phyloP scores from a whole-genome alignment of 768 basidiomycete genomes.

The Fistulinella prunicolor region DNA sequence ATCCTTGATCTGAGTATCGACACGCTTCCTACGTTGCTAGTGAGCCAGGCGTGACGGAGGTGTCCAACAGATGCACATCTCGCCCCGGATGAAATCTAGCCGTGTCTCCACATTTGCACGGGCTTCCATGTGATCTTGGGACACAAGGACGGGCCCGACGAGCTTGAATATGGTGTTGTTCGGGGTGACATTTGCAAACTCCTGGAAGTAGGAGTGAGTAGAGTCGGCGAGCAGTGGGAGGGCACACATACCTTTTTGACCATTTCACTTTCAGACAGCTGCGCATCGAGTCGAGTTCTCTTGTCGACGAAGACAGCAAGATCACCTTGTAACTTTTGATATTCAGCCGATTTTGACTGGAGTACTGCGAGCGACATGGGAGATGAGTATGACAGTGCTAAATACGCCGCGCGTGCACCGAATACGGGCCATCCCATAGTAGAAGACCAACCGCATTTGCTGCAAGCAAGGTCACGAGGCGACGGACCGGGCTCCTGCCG shows the following conservation, averaged over 20 bases:
- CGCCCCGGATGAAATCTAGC: conserved; percentile 80
- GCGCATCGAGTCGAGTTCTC: conserved; percentile 84
- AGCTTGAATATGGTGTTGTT: conserved; percentile 87
- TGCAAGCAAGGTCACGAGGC: too few relatives aligned
- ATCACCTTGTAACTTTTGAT: conserved; percentile 78
- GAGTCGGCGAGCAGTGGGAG: neutral
- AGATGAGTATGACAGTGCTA: conserved; percentile 12
- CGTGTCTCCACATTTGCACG: conserved; percentile 86
- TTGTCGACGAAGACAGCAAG: conserved; percentile 72
- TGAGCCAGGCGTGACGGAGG: conserved; percentile 5
- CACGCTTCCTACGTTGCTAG: conserved; percentile 55
- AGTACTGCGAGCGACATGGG: conserved; percentile 57
- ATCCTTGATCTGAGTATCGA: conserved; percentile 81
- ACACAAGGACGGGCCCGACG: conserved; percentile 85
- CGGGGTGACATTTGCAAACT: conserved; percentile 71
- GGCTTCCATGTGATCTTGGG: conserved; percentile 86
- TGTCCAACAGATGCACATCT: conserved; percentile 60
- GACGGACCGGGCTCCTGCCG: too few relatives aligned
- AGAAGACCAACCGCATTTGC: too few relatives aligned
- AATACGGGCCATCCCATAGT: too few relatives aligned
- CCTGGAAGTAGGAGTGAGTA: conserved; percentile 46
- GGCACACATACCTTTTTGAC: conserved; percentile 71
- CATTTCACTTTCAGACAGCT: conserved; percentile 86
- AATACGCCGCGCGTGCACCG: too few relatives aligned
- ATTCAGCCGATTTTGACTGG: conserved; percentile 69